Conservation (phyloP, 164 flowering plant species). For the Litsea cubeba region DNA sequence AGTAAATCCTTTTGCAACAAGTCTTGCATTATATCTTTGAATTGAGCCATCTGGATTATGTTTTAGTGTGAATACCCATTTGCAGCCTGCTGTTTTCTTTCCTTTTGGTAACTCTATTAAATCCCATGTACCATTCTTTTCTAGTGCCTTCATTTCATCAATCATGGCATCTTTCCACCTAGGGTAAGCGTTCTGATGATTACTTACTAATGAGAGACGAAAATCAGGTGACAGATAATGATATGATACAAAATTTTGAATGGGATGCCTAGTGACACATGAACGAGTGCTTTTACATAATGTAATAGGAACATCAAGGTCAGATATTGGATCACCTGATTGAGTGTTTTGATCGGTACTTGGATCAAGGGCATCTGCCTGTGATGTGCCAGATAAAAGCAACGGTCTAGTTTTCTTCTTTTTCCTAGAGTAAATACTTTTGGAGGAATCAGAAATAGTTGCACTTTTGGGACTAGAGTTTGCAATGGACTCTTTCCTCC, state of each 20-base stretch:
- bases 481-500: background rate
- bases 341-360: too few relatives aligned
- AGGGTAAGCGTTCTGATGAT: background rate
- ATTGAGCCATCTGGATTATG: background rate
- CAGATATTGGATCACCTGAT: background rate
- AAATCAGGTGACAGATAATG: background rate
- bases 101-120: background rate
- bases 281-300: background rate
- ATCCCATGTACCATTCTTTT: background rate
- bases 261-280: background rate
- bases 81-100: background rate
- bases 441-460: background rate
- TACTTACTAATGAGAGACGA: background rate
- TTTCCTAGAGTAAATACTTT: background rate
- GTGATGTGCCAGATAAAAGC: too few relatives aligned
- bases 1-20: background rate
- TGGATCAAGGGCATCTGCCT: too few relatives aligned
- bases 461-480: too few relatives aligned
- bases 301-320: background rate
- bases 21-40: background rate
- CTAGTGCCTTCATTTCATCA: background rate
- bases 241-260: background rate
- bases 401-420: too few relatives aligned
- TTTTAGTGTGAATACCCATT: background rate
- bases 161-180: background rate